Percentiles rank a stretch among this genome's conserved stretches.
Evolutionary conservation across 2,329 filamentous ascomycete species (phyloP).

Genomic region (Periconia macrospinosa): DNA sequence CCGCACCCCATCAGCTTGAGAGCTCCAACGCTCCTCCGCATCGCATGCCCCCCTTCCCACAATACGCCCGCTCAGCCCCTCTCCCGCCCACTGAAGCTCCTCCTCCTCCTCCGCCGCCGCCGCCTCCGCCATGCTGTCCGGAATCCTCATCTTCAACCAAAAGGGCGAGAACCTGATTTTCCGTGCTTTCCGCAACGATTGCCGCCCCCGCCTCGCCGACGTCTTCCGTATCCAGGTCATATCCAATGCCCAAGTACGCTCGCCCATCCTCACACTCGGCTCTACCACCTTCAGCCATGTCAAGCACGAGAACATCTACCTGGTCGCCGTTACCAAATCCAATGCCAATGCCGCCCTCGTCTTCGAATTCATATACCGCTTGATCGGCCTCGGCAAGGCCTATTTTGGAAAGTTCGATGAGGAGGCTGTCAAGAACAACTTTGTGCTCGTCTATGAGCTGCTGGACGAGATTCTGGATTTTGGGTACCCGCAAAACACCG

Average conservation of each 20-base stretch:
- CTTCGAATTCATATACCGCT: slow-evolving; percentile 94
- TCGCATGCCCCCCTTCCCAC: neutral
- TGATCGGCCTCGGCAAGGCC: slow-evolving; percentile 86
- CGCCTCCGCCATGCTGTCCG: slow-evolving; percentile 76
- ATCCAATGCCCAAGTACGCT: slow-evolving; percentile 95
- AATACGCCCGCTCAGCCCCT: neutral
- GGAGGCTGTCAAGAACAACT: slow-evolving; percentile 99
- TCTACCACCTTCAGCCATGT: slow-evolving; percentile 99
- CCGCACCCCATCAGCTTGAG: too few species aligned
- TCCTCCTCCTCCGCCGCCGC: neutral
- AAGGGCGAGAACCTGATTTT: slow-evolving; percentile 99
- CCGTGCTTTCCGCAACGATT: slow-evolving; percentile 97
- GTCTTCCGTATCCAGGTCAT: slow-evolving; percentile 99
- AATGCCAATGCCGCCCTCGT: slow-evolving; percentile 98
- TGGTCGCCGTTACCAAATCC: slow-evolving; percentile 97
- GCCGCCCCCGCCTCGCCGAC: slow-evolving; percentile 93
- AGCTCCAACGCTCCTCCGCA: neutral
- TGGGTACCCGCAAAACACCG: slow-evolving; percentile 97
- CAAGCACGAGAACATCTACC: slow-evolving; percentile 98
- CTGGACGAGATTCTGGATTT: slow-evolving; percentile 98
- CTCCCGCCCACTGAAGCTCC: slow-evolving; percentile 1
- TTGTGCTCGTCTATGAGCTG: slow-evolving; percentile 96
- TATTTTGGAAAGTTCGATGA: slow-evolving; percentile 99
- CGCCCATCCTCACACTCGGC: slow-evolving; percentile 93
- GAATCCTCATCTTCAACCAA: slow-evolving; percentile 97